phyloP scores from a whole-genome alignment of 805 yeast genomes.

The Saturnispora zaruensis region DNA sequence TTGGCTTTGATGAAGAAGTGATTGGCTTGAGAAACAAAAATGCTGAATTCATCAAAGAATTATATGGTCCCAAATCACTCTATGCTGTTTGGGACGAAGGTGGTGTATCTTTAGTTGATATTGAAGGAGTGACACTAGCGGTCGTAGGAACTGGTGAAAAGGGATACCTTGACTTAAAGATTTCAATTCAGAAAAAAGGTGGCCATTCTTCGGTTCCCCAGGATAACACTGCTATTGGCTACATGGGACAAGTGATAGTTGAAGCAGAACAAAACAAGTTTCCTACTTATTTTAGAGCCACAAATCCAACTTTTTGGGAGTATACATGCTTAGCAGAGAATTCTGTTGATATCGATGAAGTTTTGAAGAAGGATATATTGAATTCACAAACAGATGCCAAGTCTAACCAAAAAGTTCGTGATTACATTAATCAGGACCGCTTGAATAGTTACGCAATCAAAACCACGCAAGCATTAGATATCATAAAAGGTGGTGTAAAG shows the following conservation, averaged over 20 bases:
- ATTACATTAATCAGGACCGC: constrained; percentile 25
- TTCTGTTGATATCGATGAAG: constrained; percentile 28
- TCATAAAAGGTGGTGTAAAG: constrained; percentile 41
- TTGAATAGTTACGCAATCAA: constrained; percentile 31
- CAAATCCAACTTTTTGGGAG: constrained; percentile 37
- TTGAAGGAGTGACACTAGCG: constrained; percentile 33
- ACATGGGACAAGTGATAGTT: constrained; percentile 34
- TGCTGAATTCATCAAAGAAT: constrained; percentile 27
- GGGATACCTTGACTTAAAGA: constrained; percentile 36
- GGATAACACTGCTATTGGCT: constrained; percentile 40
- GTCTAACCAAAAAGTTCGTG: constrained; percentile 33
- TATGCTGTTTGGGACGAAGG: constrained; percentile 41
- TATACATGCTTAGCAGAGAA: constrained; percentile 41
- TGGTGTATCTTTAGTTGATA: constrained; percentile 29
- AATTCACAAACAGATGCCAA: constrained; percentile 29
- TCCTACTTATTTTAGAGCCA: constrained; percentile 31
- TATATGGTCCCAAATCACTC: constrained; percentile 36
- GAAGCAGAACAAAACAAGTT: constrained; percentile 33
- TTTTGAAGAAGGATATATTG: constrained; percentile 31
- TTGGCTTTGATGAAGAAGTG: constrained; percentile 46
- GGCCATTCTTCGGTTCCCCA: constrained; percentile 47
- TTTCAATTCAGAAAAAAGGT: constrained; percentile 38
- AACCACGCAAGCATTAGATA: constrained; percentile 42
- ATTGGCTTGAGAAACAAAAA: constrained; percentile 32
- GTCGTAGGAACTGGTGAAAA: constrained; percentile 42